Base-by-base conservation (phyloP, 305 asterid species). In the Fraxinus sp. region DNA sequence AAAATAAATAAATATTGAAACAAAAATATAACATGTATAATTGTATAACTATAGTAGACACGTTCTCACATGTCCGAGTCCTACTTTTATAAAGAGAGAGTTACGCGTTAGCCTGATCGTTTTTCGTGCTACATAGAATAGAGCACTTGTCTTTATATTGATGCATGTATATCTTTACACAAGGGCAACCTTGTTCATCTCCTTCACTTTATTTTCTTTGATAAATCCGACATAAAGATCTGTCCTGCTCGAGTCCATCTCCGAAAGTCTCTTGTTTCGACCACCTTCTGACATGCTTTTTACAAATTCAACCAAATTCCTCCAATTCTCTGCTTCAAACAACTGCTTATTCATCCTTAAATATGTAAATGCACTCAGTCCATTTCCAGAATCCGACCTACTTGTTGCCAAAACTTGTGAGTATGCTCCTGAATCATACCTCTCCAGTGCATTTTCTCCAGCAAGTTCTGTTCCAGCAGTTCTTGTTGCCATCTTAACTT, bases 401-500 rank as follows among this genome's bases (percentile, higher is more conserved):
- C 95, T 92, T 35, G 98, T 89, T 35, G 83, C 90, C 88, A 94
- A 36, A 75, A 94, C 94, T 80, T 92, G 97, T 16, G 87, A 85
- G 77, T 82, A 92, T 57, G 94, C 97, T 85, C 94, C 93, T 72
- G 86, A 86, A 81, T 95, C 98, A 64, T 95, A 94, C 88, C 99
- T 92, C 87, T 94, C 96, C 7, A 95, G 88, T 20, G 99, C 99
- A 82, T 95, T 95, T 87, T 95, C 99, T 83, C 99, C 99, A 13
- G 98, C 97, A 73, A 95, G 92, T 81, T 87, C 92, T 57, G 84
- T 77, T 80, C 87, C 86, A 13, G 97, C 94, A 57, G 86, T 39
- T 82, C 81, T 88, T 43, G 97, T 88, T 22, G 93, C 99, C 83
- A 37, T 86, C 91, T 93, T 92, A 73, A 94, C 97, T 90, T 94